Conservation (phyloP, 345 rosid species). For the Conringia planisiliqua region DNA sequence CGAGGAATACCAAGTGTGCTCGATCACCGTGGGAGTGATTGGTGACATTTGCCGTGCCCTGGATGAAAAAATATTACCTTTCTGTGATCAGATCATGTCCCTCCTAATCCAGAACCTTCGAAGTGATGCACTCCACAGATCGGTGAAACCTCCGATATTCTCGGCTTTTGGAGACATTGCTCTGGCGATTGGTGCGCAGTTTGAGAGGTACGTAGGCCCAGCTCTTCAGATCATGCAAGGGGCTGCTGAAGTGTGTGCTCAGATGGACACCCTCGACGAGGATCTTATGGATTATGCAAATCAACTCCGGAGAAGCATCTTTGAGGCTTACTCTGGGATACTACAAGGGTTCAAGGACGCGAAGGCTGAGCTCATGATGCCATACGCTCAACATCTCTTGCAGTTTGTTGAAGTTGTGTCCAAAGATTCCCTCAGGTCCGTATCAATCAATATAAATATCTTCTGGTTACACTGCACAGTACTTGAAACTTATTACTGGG, state of each 20-base stretch:
- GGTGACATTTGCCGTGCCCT: slow-evolving; percentile 92
- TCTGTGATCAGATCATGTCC: slow-evolving; percentile 82
- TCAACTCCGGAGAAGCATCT: slow-evolving; percentile 79
- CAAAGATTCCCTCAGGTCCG: slow-evolving; percentile 61
- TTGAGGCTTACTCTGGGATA: slow-evolving; percentile 92
- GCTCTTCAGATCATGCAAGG: slow-evolving; percentile 77
- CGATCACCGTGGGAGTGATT: slow-evolving; percentile 83
- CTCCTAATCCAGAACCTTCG: slow-evolving; percentile 69
- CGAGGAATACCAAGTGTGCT: slow-evolving; percentile 91
- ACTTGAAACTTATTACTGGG: background rate
- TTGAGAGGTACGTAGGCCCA: slow-evolving; percentile 63
- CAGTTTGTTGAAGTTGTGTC: slow-evolving; percentile 76
- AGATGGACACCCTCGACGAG: slow-evolving; percentile 64
- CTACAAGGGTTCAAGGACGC: slow-evolving; percentile 87
- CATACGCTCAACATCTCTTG: slow-evolving; percentile 79
- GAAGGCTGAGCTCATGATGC: slow-evolving; percentile 75
- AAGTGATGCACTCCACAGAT: slow-evolving; percentile 75
- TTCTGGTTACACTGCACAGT: background rate
- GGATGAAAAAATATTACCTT: slow-evolving; percentile 70
- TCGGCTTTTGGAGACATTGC: slow-evolving; percentile 93
- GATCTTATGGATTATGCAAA: slow-evolving; percentile 82
- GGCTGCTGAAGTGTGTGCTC: slow-evolving; percentile 75
- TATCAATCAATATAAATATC: background rate
- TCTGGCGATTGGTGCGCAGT: slow-evolving; percentile 75
- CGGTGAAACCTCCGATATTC: slow-evolving; percentile 93